Evolutionary conservation across 306 rosid genomes (phyloP), one percentile per base, ranked within the genome.

Genomic region (Oemleria cerasiformis): DNA sequence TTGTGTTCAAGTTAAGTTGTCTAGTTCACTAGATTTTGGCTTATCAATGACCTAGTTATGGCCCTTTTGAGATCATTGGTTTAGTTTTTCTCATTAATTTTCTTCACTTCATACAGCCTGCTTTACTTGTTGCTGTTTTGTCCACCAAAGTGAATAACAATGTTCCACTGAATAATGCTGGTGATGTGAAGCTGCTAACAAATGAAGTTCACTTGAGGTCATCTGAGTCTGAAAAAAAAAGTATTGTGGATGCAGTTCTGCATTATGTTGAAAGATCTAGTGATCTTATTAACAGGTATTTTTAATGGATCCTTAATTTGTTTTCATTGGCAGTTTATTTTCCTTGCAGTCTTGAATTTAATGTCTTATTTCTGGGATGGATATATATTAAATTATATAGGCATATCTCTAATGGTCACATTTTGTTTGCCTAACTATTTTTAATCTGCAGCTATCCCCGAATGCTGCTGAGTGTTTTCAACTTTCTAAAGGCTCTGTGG

Each of bases 401-500:
- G 61, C 42, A 45, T 48, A 43, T 78, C 50, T 68, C 14, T 68
- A 39, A 20, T 25, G 44, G 21, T 39, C 14, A 39, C 38, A 71
- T 70, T 51, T 75, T 75, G 70, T 43, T 7, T 51, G 62, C 51
- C 19, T 72, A 21, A 44, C 43, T 38, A 58, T 77, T 75, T 60
- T 68, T 77, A 34, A 73, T 78, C 80, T 83, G 68, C 94, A 88
- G 98, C 80, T 85, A 85, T 65, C 92, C 92, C 15, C 72, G 70
- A 47, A 70, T 88, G 48, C 88, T 90, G 74, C 86, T 87, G 73
- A 80, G 83, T 78, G 82, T 93, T 63, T 89, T 93, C 21, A 87
- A 91, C 80, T 91, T 93, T 73, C 34, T 87, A 75, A 67, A 79
- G 85, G 92, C 89, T 59, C 71, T 93, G 79, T 93, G 98, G 98